These are phyloP conservation scores for Fibroporia radiculosa DNA, from an alignment of 768 basidiomycete species.

Conservation along the genomic window DNA sequence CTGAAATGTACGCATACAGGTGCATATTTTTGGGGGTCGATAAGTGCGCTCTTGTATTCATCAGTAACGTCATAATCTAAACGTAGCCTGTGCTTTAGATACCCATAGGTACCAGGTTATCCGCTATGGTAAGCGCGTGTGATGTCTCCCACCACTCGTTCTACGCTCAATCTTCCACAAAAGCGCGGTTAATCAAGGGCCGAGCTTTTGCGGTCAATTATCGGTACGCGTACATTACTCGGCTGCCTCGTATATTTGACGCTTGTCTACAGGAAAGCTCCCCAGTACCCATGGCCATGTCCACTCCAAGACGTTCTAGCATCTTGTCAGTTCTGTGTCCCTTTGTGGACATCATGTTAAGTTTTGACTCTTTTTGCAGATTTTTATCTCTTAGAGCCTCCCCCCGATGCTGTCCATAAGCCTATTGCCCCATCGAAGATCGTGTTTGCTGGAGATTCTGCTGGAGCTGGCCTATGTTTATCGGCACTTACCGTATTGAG, in stretches of 20 bases:
- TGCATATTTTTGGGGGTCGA: constrained; percentile 61
- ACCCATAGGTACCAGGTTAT: constrained; percentile 56
- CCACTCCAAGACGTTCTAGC: constrained; percentile 71
- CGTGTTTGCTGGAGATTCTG: constrained; percentile 73
- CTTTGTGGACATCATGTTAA: neutral
- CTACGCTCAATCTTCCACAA: constrained; percentile 17
- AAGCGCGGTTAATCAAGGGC: constrained; percentile 65
- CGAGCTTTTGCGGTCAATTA: constrained; percentile 60
- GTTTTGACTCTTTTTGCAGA: constrained; percentile 29
- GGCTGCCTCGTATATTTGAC: neutral
- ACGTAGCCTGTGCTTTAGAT: constrained; percentile 24
- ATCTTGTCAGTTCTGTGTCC: constrained; percentile 39
- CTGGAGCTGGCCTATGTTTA: constrained; percentile 63
- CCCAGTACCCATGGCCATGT: constrained; percentile 81
- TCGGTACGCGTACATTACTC: constrained; percentile 19
- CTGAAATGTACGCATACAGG: constrained; percentile 27
- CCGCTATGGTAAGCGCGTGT: constrained; percentile 35
- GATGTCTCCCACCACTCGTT: neutral
- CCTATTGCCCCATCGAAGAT: constrained; percentile 61
- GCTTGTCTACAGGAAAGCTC: constrained; percentile 47
- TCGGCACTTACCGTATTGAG: constrained; percentile 55
- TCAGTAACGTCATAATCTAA: neutral
- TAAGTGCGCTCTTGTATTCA: constrained; percentile 31
- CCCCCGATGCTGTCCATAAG: constrained; percentile 52
- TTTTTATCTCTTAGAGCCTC: constrained; percentile 68